phyloP scores from a whole-genome alignment of 2,329 filamentous ascomycete genomes.

The Epichloe uncinata region DNA sequence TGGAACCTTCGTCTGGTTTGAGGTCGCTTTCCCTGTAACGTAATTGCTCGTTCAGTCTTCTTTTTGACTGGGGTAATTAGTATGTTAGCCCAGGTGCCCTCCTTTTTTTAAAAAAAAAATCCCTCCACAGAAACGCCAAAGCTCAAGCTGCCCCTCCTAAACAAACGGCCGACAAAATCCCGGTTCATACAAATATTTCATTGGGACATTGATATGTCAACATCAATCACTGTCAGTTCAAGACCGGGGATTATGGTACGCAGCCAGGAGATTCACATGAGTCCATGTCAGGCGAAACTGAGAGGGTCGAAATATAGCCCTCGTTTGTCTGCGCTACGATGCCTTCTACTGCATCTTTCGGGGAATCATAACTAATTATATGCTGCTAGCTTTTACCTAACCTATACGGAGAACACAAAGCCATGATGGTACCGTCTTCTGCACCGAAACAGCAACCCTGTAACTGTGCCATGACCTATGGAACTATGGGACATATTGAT shows the following conservation, averaged over 20 bases:
- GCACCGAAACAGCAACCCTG: constrained; percentile 38
- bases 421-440: constrained; percentile 32
- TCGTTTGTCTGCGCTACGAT: not conserved
- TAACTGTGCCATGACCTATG: constrained; percentile 65
- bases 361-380: not conserved
- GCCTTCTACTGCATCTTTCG: not conserved
- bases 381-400: no score
- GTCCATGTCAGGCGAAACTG: not conserved
- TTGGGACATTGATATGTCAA: not conserved
- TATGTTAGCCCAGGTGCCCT: no score
- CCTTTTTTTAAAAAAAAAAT: no score
- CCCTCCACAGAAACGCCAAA: not conserved
- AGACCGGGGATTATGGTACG: not conserved
- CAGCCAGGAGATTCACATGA: not conserved
- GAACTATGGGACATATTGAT: constrained; percentile 56
- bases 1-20: no score
- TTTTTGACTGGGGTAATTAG: no score
- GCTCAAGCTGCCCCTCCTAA: not conserved
- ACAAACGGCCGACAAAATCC: not conserved
- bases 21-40: no score
- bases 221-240: not conserved
- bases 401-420: not conserved
- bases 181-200: not conserved
- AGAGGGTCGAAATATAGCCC: not conserved
- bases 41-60: no score